Evolutionary conservation across 176 grass and related monocot genomes (phyloP).

Genomic region (Avena atlantica): DNA sequence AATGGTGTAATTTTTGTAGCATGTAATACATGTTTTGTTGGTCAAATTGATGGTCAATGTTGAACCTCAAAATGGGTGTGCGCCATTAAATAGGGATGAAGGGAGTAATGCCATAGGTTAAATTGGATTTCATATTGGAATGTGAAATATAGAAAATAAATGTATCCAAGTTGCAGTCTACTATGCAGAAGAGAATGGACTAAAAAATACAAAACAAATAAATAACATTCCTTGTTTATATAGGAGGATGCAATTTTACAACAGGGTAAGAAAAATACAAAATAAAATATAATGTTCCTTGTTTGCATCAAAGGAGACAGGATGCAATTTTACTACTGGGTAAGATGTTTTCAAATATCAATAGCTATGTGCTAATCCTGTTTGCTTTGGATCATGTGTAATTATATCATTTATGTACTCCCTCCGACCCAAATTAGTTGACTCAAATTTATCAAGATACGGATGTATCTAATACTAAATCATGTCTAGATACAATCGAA

Average conservation of each 20-base stretch:
- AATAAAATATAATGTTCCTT: neutral
- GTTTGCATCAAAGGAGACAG: slow-evolving; percentile 8
- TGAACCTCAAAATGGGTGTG: too few species aligned
- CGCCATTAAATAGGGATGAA: too few species aligned
- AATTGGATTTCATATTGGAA: slow-evolving; percentile 2
- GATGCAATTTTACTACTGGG: neutral
- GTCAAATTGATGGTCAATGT: too few species aligned
- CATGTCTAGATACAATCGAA: too few species aligned
- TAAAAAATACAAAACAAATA: slow-evolving; percentile 13
- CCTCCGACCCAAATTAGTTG: too few species aligned
- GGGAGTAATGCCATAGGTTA: neutral
- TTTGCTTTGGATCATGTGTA: slow-evolving; percentile 16
- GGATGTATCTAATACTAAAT: too few species aligned
- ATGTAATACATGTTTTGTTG: too few species aligned
- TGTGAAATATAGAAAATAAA: slow-evolving; percentile 19
- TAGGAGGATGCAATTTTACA: neutral
- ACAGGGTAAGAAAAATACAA: neutral
- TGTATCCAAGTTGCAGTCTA: neutral
- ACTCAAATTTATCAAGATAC: too few species aligned
- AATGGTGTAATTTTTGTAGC: too few species aligned
- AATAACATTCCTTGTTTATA: slow-evolving; percentile 12
- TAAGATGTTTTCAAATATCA: slow-evolving; percentile 17
- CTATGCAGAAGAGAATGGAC: neutral
- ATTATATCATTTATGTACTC: neutral
- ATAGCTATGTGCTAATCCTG: neutral